Evolutionary conservation across 2,329 filamentous ascomycete genomes (phyloP), one percentile per base, ranked within the genome.

Genomic region (Westerdykella aurantiaca): DNA sequence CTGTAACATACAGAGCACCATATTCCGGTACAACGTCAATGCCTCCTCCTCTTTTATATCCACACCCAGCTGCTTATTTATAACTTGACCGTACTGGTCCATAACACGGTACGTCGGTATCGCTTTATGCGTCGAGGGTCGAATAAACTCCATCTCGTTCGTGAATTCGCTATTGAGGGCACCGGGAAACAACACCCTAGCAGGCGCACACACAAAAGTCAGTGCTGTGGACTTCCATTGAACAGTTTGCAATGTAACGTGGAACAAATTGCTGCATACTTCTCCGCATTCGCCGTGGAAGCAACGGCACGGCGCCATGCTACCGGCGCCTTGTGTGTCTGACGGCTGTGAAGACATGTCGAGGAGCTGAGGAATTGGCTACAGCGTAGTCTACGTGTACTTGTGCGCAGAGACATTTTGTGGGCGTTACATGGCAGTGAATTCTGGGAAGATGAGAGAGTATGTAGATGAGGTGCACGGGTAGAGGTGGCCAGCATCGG

Each of bases 131-230:
- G 82, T 79, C 34, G 82, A 78, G 0, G 90, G 86, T 39, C 80
- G 79, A 43, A 87, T 80, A 68, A 95, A 97, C 34, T 78, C 74
- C 68, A 97, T 83, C 0, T 77, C 75, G 52, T 80, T 84, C 4
- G 88, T 95, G 69, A 98, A 98, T 50, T 88, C 87, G 65, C 88
- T 95, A 67, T 96, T 91, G 41, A 97, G 76, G 1, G 93, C 93
- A n/a, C 93, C 93, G 0, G 93, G 93, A 55, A 98, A 98, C 43
- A 80, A 72, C 10, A 81, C 75, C 45, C 78, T 82, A 39, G 13
- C 18, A 46, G 25, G 25, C 16, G 40, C 39, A 5, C 7, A 35
- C 33, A 35, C 10, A 9, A 35, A 18, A 0, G 25, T 48, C 34
- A 49, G 40, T 23, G 14, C 5, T 23, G 18, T 3, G 13, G 18